Percentiles rank a stretch among this genome's conserved stretches.
These are phyloP conservation scores for Pestalotiopsis sp. DNA, from an alignment of 2,329 filamentous ascomycete species.

Conservation along the genomic window DNA sequence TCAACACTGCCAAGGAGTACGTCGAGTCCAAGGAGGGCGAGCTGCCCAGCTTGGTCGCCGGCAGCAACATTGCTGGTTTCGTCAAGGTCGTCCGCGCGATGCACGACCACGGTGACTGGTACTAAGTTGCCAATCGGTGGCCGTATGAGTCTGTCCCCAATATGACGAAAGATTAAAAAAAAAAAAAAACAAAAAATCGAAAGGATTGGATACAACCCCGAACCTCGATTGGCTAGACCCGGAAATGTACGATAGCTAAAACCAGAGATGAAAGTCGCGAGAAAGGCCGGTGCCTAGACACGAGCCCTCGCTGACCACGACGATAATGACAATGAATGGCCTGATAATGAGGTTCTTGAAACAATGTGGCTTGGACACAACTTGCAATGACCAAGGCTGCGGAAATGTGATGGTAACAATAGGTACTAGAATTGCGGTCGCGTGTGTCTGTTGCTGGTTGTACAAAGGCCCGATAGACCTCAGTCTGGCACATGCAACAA, in stretches of 20 bases:
- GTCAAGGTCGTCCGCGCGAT: slow-evolving; percentile 94
- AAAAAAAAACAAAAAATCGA: neutral
- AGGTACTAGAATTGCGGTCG: neutral
- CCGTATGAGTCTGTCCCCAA: neutral
- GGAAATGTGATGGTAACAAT: neutral
- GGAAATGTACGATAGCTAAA: neutral
- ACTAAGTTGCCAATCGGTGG: slow-evolving; percentile 1
- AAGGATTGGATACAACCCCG: neutral
- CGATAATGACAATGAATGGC: slow-evolving; percentile 7
- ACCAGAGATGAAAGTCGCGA: neutral
- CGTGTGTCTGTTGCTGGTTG: neutral
- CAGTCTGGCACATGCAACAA: neutral
- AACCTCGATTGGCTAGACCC: neutral
- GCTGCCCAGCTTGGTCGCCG: slow-evolving; percentile 87
- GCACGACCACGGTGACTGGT: slow-evolving; percentile 98
- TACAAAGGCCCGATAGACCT: neutral
- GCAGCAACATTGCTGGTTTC: slow-evolving; percentile 97
- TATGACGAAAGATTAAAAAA: neutral
- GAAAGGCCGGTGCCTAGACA: neutral
- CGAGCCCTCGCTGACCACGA: neutral
- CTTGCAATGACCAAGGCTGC: neutral
- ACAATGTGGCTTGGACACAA: slow-evolving; percentile 5
- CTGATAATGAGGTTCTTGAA: neutral
- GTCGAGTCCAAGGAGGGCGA: slow-evolving; percentile 77
- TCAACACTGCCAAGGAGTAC: slow-evolving; percentile 88